Evolutionary conservation across 192 early-diverging fungal species (phyloP), one percentile per base, ranked within the genome.

Genomic region (Linnemannia zychae): DNA sequence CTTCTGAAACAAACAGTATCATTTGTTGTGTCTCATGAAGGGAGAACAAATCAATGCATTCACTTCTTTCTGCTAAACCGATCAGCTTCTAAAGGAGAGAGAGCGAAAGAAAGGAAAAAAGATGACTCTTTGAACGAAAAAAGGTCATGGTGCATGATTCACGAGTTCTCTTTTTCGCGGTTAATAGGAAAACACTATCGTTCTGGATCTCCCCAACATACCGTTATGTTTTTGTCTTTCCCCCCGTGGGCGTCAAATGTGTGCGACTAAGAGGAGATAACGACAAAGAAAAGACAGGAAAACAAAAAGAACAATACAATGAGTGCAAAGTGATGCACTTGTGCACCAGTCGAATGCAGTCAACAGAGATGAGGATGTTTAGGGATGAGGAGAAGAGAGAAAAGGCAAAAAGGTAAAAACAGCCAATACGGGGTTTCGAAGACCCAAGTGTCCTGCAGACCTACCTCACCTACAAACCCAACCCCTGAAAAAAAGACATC

Each of bases 401-500:
- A n/a, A 63, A 31, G 28, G 24, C 9, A 15, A 49, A 17, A 49
- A 15, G 24, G 0, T 13, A 15, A 15, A 31, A 28, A 63, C 24
- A 63, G 24, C 24, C 57, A 12, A 33, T 33, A 24, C 31, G 57
- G 57, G 40, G 40, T 44, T 63, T 63, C 57, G 57, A 63, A 28
- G 24, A 28, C 24, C 24, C 22, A 12, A 28, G 57, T 63, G 57
- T 24, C 57, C 57, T 63, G 57, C 57, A 31, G 57, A 33, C 57
- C 57, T 28, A 63, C 57, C 40, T 9, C 40, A 44, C 40, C 40
- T 15, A 63, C 57, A n/a, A 63, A 63, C 28, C 28, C 28, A 12
- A 63, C 57, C 57, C 57, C 57, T 63, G 57, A 63, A 63, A 63
- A 60, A 60, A 31, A 31, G 28, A 63, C 24, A 63, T 63, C 57